Evolutionary conservation across 2,329 filamentous ascomycete species (phyloP), one percentile per base, ranked within the genome.

Genomic region (Colletotrichum falcatum): DNA sequence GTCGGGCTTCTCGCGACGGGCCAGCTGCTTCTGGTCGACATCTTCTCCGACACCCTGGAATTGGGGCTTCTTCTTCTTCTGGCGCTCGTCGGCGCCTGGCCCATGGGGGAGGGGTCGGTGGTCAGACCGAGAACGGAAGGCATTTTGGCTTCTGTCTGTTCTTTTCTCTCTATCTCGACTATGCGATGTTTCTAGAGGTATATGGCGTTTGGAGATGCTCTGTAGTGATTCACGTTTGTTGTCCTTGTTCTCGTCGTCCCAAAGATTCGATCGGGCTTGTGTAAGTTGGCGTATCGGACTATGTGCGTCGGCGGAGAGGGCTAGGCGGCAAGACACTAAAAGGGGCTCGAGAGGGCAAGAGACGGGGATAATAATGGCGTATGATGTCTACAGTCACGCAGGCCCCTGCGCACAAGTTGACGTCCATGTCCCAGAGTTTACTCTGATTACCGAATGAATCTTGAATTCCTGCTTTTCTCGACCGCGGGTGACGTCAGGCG

Each of bases 61-160:
- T 8, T 46, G 44, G 7, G 68, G 64, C 53, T 71, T 71, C 68
- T 71, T 71, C 68, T 71, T 71, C 65, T 71, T 71, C 20, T 71
- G 58, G 6, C 46, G 53, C 23, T 71, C 26, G 11, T 71, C 61
- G 48, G 70, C 62, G 61, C 67, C 67, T 1, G 70, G 64, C 28
- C 68, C 73, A 60, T 74, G 73, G 44, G 72, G 30, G 70, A 72
- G 56, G 74, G 63, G 54, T 79, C 77, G 73, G 69, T 79, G 37
- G 78, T 80, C 39, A 79, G 75, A 55, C 78, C 78, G 39, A 80
- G 77, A 18, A 75, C 73, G 60, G 78, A 78, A 59, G 79, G 78
- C 78, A 80, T 77, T 2, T 49, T 69, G 65, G 66, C 20, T 58
- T 62, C 6, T 49, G 42, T 28, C 3, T 54, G 23, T 20, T 54